Evolutionary conservation across 495 filamentous ascomycete genomes (phyloP), one percentile per base, ranked within the genome.

Genomic region (Penicillium argentinense): DNA sequence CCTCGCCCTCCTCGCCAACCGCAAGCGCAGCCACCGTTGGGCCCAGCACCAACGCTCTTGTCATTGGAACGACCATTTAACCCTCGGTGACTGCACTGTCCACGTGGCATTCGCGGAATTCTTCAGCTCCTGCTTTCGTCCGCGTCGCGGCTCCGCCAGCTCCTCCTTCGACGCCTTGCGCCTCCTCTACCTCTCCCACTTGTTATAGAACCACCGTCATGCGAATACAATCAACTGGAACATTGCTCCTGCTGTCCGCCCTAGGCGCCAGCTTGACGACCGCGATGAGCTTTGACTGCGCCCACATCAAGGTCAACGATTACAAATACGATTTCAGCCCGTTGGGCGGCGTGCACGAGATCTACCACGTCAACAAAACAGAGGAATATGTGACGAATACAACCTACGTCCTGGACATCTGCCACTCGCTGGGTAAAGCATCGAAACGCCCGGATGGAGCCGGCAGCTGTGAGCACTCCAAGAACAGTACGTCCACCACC

Each of bases 401-500:
- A 5, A 96, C 88, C 7, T 96, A 91, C 68, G 88, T 87, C n/a
- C 63, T 98, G 26, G 88, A 97, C 54, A 77, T 96, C 38, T 98
- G 93, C 66, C 68, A 69, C 26, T 72, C 76, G 13, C 68, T 98
- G 32, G 71, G 72, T 45, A 71, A 76, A 42, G 75, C 71, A 24
- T 71, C 33, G 67, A 87, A 28, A 57, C 81, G 62, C 83, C 90
- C 66, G 67, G 78, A n/a, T 57, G 69, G 33, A 21, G 33, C 33
- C 11, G 33, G 53, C 78, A 83, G 49, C 70, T 86, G 49, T 68
- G 81, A 76, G 70, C 82, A 85, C 60, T 62, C 76, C 42, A 72
- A 61, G 45, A 64, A 66, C 30, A 64, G 66, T 74, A 62, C 38
- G 62, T 61, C 39, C 13, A 9, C 14, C 16, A 23, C 34, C 8